Conservation (phyloP, 2,329 filamentous ascomycete genomes). For the Hymenoscyphus fructigenus region DNA sequence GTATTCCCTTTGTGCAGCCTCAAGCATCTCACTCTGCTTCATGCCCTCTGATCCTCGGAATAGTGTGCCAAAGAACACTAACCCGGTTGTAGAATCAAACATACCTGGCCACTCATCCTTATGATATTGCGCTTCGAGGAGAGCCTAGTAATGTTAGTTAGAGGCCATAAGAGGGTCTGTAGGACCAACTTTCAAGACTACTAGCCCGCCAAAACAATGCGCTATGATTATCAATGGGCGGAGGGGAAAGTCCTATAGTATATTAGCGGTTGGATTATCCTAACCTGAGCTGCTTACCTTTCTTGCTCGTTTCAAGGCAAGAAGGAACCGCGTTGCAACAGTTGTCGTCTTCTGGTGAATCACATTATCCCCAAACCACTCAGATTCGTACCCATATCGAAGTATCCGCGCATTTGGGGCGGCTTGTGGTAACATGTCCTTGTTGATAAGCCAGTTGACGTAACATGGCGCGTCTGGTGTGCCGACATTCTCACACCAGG, state of each 20-base stretch:
- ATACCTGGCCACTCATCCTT: neutral
- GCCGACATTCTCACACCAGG: constrained; percentile 7
- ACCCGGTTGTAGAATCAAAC: neutral
- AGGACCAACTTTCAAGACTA: neutral
- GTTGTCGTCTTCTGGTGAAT: neutral
- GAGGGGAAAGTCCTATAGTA: constrained; percentile 2
- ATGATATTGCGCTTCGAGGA: neutral
- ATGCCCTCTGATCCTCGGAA: neutral
- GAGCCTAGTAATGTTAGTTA: neutral
- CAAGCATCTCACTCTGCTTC: constrained; percentile 4
- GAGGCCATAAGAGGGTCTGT: neutral
- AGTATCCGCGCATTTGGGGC: constrained; percentile 8
- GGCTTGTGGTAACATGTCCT: neutral
- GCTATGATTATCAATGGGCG: constrained; percentile 3
- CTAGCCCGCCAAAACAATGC: constrained; percentile 1
- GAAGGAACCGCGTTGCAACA: neutral
- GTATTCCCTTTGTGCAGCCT: constrained; percentile 1
- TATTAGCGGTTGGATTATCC: neutral
- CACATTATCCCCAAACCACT: neutral
- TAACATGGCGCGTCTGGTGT: neutral
- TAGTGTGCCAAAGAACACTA: constrained; percentile 1
- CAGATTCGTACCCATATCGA: constrained; percentile 5
- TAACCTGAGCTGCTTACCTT: neutral
- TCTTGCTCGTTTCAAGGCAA: neutral
- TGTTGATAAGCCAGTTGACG: neutral